Conservation (phyloP, 176 grass and related monocot genomes). For the Metroxylon sagu region DNA sequence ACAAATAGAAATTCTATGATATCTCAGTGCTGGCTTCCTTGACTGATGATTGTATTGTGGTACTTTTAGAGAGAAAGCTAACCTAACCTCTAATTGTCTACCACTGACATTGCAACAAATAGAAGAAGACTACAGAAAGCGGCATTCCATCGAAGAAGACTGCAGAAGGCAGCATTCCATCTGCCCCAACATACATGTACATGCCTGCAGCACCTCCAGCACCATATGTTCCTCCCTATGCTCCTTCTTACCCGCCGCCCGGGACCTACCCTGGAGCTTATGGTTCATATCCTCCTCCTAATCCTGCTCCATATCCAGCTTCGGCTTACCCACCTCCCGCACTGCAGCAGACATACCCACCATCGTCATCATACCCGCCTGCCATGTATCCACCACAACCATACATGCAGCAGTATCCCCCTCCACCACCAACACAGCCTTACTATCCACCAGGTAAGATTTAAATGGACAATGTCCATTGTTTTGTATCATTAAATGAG, state of each 20-base stretch:
- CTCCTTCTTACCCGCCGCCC: slow-evolving; percentile 22
- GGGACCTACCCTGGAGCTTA: background rate
- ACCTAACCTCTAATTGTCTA: too few species aligned
- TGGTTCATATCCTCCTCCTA: too few species aligned
- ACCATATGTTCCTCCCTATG: background rate
- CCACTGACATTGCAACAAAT: too few species aligned
- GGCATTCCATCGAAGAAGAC: slow-evolving; percentile 21
- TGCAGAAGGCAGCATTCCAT: slow-evolving; percentile 3
- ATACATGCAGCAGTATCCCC: slow-evolving; percentile 42
- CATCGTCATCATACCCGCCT: background rate
- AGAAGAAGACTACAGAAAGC: slow-evolving; percentile 29
- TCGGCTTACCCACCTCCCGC: too few species aligned
- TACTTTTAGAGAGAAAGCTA: slow-evolving; percentile 13
- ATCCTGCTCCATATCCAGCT: too few species aligned
- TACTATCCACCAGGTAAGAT: slow-evolving; percentile 59
- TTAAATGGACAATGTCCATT: slow-evolving; percentile 1
- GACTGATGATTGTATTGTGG: background rate
- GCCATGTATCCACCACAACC: slow-evolving; percentile 22
- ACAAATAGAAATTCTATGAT: background rate
- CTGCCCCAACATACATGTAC: slow-evolving; percentile 3
- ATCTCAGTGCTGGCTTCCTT: background rate
- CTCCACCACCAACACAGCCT: slow-evolving; percentile 25
- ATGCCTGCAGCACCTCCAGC: slow-evolving; percentile 15
- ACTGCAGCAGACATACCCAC: too few species aligned
- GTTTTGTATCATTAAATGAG: background rate